Base-by-base conservation (phyloP, 768 basidiomycete species). In the Rubroboletus pulcherrimus region DNA sequence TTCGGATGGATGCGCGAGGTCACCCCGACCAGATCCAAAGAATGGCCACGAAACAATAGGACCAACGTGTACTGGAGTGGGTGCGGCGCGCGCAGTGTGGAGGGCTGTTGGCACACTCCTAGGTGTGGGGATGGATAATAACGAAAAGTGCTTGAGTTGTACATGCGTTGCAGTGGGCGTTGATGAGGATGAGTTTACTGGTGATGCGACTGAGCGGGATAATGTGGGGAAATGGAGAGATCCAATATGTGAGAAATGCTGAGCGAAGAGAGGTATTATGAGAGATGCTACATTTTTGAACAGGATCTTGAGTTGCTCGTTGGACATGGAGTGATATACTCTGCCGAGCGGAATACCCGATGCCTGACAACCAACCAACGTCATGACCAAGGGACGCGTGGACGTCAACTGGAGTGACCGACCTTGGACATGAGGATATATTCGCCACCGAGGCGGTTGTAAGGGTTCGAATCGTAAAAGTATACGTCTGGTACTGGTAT, bases 21-120 rank as follows among this genome's bases (percentile, higher is more conserved):
- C 85, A 33, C 91, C 91, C 39, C 91, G 80, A 59, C 86, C 84
- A 5, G 89, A 87, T 44, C 91, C 91, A 67, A 93, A 93, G 77
- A 93, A 93, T 1, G 91, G 87, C 91, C 91, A 93, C 4, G 90
- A 91, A 48, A 93, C 82, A 63, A 93, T 93, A 8, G 87, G 87
- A 4, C 91, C 91, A 42, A 92, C 77, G 48, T 85, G 81, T 49
- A 79, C 74, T 48, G 59, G 41, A 26, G 58, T 37, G 55, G 71
- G 54, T 53, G 62, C 43, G 57, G 57, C 44, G 58, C 46, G 41
- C 3, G 38, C 21, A 19, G 45, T 4, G 2, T 33, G 42, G 0
- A 17, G 34, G 12, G 40, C 39, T 12, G 37, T 52, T 12, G 63
- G 45, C 2, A 53, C 60, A 33, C 38, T 44, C 7, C 35, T 51